These are phyloP conservation scores for Aurinia saxatilis DNA, from an alignment of 345 rosid genomes.

Conservation along the genomic window DNA sequence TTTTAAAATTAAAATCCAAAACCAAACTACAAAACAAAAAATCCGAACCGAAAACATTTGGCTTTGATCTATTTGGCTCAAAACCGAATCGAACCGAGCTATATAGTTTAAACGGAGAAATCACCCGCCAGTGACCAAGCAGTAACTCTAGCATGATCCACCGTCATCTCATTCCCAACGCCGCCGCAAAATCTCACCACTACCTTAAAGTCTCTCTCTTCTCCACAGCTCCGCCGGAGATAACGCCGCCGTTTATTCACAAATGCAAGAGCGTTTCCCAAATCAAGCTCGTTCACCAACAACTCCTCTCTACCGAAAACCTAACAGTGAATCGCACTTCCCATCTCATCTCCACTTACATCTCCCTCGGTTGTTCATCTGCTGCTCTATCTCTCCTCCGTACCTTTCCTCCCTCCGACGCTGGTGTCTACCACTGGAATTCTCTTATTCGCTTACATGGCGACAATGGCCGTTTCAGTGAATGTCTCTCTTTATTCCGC, in stretches of 20 bases:
- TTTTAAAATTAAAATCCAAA: background rate
- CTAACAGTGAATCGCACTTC: slow-evolving; percentile 34
- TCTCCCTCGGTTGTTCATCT: slow-evolving; percentile 41
- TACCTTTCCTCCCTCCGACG: slow-evolving; percentile 37
- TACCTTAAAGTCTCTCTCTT: slow-evolving; percentile 14
- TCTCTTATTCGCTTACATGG: slow-evolving; percentile 46
- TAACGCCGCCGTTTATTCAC: slow-evolving; percentile 38
- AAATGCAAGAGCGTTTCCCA: slow-evolving; percentile 53
- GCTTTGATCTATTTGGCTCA: background rate
- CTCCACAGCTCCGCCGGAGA: slow-evolving; percentile 19
- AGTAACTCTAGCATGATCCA: slow-evolving; percentile 19
- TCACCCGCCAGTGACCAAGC: slow-evolving; percentile 11
- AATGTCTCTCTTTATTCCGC: slow-evolving; percentile 34
- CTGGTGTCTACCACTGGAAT: slow-evolving; percentile 66
- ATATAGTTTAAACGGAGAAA: slow-evolving; percentile 16
- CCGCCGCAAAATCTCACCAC: slow-evolving; percentile 6
- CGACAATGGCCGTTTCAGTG: slow-evolving; percentile 29
- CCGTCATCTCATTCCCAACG: background rate
- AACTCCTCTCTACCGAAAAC: slow-evolving; percentile 42
- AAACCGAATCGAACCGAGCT: background rate
- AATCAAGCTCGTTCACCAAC: slow-evolving; percentile 56
- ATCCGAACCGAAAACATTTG: background rate
- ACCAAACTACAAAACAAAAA: background rate
- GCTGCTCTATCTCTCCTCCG: slow-evolving; percentile 51
- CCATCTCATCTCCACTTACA: slow-evolving; percentile 60